Conservation (phyloP, 441 rosid species). For the Euphorbia schlechtendalii region DNA sequence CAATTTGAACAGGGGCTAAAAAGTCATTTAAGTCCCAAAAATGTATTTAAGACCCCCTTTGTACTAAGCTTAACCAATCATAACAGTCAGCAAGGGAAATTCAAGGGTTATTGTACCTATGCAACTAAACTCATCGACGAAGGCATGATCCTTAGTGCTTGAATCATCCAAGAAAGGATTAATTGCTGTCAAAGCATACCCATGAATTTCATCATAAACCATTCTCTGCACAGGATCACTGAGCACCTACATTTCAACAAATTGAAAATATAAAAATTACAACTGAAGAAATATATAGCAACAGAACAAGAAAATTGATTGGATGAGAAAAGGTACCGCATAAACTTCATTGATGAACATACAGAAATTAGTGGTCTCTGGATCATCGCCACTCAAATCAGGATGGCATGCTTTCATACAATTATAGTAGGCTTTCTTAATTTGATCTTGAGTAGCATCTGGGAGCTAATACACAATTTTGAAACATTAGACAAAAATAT, state of each 20-base stretch:
- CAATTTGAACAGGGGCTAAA: too few species aligned
- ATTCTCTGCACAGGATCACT: slow-evolving; percentile 93
- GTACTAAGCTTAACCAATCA: background rate
- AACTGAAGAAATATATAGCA: background rate
- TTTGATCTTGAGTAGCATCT: slow-evolving; percentile 79
- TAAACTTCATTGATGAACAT: slow-evolving; percentile 90
- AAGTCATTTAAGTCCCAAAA: too few species aligned
- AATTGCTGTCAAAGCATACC: slow-evolving; percentile 70
- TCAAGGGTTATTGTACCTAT: slow-evolving; percentile 44
- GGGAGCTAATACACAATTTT: slow-evolving; percentile 49
- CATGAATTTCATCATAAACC: slow-evolving; percentile 96
- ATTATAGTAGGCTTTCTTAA: slow-evolving; percentile 87
- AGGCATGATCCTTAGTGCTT: slow-evolving; percentile 53
- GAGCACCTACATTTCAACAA: slow-evolving; percentile 62
- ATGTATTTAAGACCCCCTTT: too few species aligned
- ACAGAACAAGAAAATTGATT: background rate
- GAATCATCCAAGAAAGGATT: slow-evolving; percentile 89
- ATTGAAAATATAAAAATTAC: background rate
- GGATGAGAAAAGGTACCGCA: slow-evolving; percentile 40
- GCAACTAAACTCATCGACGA: slow-evolving; percentile 95
- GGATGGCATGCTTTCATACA: slow-evolving; percentile 99
- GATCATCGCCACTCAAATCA: slow-evolving; percentile 75
- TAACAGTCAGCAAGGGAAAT: background rate
- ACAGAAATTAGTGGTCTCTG: slow-evolving; percentile 85
- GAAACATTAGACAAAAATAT: background rate